Base-by-base conservation (phyloP, 192 early-diverging fungal genomes). In the Backusella westeae region DNA sequence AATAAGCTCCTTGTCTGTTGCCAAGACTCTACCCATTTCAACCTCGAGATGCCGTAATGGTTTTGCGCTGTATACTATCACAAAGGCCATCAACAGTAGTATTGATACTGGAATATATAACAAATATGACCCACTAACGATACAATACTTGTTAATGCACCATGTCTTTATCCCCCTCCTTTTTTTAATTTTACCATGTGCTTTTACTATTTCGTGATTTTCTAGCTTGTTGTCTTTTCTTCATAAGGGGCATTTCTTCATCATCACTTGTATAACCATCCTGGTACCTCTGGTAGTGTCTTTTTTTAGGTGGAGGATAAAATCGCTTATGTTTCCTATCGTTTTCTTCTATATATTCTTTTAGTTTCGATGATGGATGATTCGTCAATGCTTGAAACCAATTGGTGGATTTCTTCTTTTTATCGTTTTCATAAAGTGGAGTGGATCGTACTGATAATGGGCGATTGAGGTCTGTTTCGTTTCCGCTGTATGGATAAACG, bases 1-100 rank as follows among this genome's bases (percentile, higher is more conserved):
- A 32, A 92, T 85, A 29, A 92, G 81, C 75, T 91, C 90, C 77
- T 90, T 91, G 34, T 92, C 90, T 5, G 91, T 85, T 8, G 91
- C 89, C 53, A 92, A 73, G 5, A 92, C 88, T 66, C 88, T 82
- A 19, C 85, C 80, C 49, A 92, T 85, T 4, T 77, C 77, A 19
- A 84, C 84, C n/a, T 56, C n/a, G 6, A 81, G 67, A 35, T 67
- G 69, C 14, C 10, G 39, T 5, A 81, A 42, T 29, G 80, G 80
- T 4, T 70, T 42, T 15, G 80, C 76, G 19, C 56, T 69, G 34
- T 73, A 71, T 1, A 78, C 17, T 6, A 74, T 67, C 32, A 76
- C 19, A 41, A 70, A 36, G n/a, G 75, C 23, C 14, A 77, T 26
- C 17, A 67, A 34, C 29, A 74, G 0, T 6, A 74, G 1, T 19